Evolutionary conservation across 1,284 basidiomycete genomes (phyloP).

Genomic region (Athelia psychrophila): DNA sequence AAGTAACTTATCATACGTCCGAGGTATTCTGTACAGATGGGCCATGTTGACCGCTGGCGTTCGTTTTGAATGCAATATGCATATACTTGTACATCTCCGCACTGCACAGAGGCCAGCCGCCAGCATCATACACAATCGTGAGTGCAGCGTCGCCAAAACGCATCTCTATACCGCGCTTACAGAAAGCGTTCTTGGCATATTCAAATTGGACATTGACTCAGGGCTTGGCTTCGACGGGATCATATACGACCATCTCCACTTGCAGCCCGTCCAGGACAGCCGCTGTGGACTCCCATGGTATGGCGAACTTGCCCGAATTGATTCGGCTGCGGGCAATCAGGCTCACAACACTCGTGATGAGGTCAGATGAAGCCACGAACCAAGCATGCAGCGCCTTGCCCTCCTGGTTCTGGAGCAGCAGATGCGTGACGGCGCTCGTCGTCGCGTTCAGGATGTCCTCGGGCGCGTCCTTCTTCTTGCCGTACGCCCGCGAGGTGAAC

Average conservation of each 20-base stretch:
- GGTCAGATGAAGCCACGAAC: conserved; percentile 18
- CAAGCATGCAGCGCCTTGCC: conserved; percentile 34
- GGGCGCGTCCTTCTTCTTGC: conserved; percentile 30
- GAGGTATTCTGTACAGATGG: too few species aligned
- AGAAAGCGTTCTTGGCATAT: too few species aligned
- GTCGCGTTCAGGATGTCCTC: conserved; percentile 33
- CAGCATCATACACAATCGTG: too few species aligned
- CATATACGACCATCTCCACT: conserved; percentile 29
- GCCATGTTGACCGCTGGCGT: too few species aligned
- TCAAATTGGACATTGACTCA: too few species aligned
- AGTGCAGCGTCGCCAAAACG: too few species aligned
- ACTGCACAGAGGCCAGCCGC: too few species aligned
- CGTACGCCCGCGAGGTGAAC: conserved; percentile 36
- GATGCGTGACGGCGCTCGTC: conserved; percentile 24
- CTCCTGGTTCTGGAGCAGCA: conserved; percentile 28
- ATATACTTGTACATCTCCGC: too few species aligned
- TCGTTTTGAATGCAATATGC: too few species aligned
- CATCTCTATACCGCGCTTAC: too few species aligned
- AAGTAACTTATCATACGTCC: too few species aligned
- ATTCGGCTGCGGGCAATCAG: conserved; percentile 26
- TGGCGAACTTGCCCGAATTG: conserved; percentile 38
- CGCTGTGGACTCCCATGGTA: conserved; percentile 35
- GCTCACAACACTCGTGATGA: background rate
- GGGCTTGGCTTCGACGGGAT: too few species aligned
- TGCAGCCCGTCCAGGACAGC: conserved; percentile 27